Conservation (phyloP, 176 grass and related monocot genomes). For the Oryza brachyantha region DNA sequence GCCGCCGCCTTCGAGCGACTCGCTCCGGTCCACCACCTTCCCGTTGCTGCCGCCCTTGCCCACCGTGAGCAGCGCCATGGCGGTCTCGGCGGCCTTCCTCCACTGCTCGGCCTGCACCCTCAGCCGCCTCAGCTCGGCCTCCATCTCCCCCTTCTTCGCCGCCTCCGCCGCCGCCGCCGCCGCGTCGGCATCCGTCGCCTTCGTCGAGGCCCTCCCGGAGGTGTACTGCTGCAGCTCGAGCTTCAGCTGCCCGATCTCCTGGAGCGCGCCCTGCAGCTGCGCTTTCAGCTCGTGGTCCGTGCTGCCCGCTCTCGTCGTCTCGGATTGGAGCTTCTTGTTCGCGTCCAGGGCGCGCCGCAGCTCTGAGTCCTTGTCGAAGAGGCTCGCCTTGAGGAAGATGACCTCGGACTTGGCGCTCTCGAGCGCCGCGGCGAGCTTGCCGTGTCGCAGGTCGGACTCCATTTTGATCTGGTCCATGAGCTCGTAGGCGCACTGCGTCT, state of each 20-base stretch:
- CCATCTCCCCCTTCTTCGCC: conserved; percentile 58
- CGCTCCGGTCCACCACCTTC: conserved; percentile 59
- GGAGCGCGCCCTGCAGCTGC: conserved; percentile 46
- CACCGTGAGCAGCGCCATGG: conserved; percentile 76
- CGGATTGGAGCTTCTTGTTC: conserved; percentile 48
- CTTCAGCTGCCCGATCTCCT: conserved; percentile 59
- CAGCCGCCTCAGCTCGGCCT: conserved; percentile 70
- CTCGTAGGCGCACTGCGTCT: conserved; percentile 59
- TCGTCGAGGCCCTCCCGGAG: conserved; percentile 41
- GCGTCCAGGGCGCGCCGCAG: conserved; percentile 40
- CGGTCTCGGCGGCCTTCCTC: conserved; percentile 91
- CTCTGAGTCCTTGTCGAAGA: conserved; percentile 82
- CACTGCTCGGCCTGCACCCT: conserved; percentile 97
- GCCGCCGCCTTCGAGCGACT: conserved; percentile 41
- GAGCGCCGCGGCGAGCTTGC: conserved; percentile 43
- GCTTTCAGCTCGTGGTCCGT: conserved; percentile 30
- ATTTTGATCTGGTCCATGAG: conserved; percentile 62
- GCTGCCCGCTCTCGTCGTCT: conserved; percentile 13
- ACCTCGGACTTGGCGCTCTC: conserved; percentile 56
- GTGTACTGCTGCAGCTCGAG: conserved; percentile 43
- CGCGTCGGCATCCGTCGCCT: conserved; percentile 31
- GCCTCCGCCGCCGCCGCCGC: conserved; percentile 22
- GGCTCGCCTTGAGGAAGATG: conserved; percentile 75
- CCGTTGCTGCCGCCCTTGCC: conserved; percentile 65
- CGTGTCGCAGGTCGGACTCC: conserved; percentile 58